Evolutionary conservation across 2,329 filamentous ascomycete genomes (phyloP).

Genomic region (Huntiella abstrusa): DNA sequence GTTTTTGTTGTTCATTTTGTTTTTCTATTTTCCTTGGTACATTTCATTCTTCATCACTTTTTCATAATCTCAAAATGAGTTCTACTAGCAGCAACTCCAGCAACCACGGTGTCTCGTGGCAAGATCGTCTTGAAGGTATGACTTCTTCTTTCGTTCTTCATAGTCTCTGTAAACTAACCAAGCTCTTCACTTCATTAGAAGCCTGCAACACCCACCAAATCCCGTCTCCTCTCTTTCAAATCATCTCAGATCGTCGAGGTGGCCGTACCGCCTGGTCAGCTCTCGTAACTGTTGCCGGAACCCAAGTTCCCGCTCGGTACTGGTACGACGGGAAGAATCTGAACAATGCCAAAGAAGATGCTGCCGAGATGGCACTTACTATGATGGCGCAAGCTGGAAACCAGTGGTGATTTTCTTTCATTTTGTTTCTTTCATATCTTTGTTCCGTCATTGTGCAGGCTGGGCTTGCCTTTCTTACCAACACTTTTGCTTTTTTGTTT

Average conservation of each 20-base stretch:
- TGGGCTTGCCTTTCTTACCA: conserved; percentile 7
- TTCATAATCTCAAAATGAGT: conserved; percentile 11
- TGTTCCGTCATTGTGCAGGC: neutral
- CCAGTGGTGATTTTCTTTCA: neutral
- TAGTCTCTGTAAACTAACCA: neutral
- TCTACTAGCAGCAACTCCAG: conserved; percentile 13
- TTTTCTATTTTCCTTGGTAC: neutral
- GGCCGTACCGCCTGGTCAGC: conserved; percentile 84
- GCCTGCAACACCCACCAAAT: conserved; percentile 37
- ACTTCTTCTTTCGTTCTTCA: neutral
- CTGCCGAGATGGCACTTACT: conserved; percentile 61
- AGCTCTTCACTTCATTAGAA: conserved; percentile 21
- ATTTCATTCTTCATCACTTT: too few species aligned
- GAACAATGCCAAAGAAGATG: conserved; percentile 77
- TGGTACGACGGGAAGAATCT: conserved; percentile 85
- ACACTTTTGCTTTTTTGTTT: too few species aligned
- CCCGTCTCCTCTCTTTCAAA: conserved; percentile 41
- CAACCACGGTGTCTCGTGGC: conserved; percentile 23
- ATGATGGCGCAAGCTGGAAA: conserved; percentile 22
- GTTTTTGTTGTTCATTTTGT: too few species aligned
- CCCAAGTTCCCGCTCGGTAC: conserved; percentile 51
- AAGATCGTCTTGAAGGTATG: conserved; percentile 38
- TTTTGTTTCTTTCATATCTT: neutral
- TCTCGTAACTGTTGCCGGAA: conserved; percentile 51
- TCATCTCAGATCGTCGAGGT: conserved; percentile 59